Base-by-base conservation (phyloP, 805 yeast species). In the Blastobotrys robertii region DNA sequence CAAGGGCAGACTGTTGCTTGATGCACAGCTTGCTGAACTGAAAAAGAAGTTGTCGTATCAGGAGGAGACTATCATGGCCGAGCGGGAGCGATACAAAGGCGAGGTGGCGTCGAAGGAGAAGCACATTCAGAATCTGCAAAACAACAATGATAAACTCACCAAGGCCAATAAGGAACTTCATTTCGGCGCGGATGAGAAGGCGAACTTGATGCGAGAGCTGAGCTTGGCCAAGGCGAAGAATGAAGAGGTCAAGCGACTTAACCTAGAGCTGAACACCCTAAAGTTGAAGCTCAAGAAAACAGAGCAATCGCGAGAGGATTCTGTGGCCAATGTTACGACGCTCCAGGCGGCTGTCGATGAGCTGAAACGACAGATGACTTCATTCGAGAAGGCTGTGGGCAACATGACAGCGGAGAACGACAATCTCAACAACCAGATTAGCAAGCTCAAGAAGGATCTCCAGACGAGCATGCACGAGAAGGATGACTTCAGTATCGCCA, bases 61-160 rank as follows among this genome's bases (percentile, higher is more conserved):
- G 31, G 39, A 45, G n/a, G 47, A 48, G 15, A 12, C 43, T 6
- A 12, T 43, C 22, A 42, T 25, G 12, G 41, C 49, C 1, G 51
- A 49, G 14, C 11, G 39, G 12, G 41, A 30, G 19, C 41, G 39
- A 34, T 40, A 37, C 38, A 32, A 38, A 15, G 52, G 51, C 3
- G 54, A 52, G 34, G 22, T 52, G n/a, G 41, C 40, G 8, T 52
- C 56, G 10, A 49, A 52, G 43, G 43, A 47, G 31, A 16, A 42
- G 8, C 38, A 38, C n/a, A 48, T 53, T n/a, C 43, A 38, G 16
- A 36, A 34, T 6, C 46, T 53, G 8, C 34, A 41, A 29, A 16
- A 13, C 13, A 52, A 52, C 38, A 45, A 42, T 30, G 48, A 39
- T 6, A 30, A 30, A 2, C 39, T 49, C 7, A 14, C 15, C 14